Percentiles rank a stretch among this genome's conserved stretches.
These are phyloP conservation scores for Escallonia rubra DNA, from an alignment of 129 eudicot species.

Conservation along the genomic window DNA sequence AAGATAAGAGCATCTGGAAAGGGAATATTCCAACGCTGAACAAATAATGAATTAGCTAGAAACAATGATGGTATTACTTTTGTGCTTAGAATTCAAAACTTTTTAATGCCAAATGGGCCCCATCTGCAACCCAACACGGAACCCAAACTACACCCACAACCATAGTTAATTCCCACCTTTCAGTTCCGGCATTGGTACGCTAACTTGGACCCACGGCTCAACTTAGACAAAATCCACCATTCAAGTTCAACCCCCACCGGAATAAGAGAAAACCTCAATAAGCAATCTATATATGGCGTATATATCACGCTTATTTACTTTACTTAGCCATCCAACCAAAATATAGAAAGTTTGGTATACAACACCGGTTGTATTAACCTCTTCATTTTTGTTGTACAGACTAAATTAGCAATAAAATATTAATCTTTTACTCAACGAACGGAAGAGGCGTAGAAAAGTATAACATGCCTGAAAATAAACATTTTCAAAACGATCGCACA, in stretches of 20 bases:
- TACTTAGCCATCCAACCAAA: no score
- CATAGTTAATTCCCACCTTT: background rate
- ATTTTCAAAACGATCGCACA: no score
- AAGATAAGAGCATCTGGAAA: background rate
- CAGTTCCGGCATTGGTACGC: conserved; percentile 2
- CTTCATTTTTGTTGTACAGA: no score
- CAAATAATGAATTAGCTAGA: background rate
- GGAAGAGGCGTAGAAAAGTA: no score
- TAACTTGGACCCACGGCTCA: background rate
- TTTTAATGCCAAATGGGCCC: background rate
- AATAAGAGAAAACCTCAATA: background rate
- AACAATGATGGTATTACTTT: background rate
- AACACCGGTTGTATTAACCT: no score
- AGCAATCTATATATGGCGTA: no score
- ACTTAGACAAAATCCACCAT: background rate
- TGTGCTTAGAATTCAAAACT: background rate
- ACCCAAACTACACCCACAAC: background rate
- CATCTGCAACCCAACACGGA: background rate
- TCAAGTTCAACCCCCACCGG: background rate
- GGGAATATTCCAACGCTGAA: background rate
- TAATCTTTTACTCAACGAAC: no score
- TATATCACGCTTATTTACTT: no score
- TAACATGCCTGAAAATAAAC: no score
- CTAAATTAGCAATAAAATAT: no score
- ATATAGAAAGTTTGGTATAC: no score